Base-by-base conservation (phyloP, 371 early-diverging fungal species). In the Mucor irregularis region DNA sequence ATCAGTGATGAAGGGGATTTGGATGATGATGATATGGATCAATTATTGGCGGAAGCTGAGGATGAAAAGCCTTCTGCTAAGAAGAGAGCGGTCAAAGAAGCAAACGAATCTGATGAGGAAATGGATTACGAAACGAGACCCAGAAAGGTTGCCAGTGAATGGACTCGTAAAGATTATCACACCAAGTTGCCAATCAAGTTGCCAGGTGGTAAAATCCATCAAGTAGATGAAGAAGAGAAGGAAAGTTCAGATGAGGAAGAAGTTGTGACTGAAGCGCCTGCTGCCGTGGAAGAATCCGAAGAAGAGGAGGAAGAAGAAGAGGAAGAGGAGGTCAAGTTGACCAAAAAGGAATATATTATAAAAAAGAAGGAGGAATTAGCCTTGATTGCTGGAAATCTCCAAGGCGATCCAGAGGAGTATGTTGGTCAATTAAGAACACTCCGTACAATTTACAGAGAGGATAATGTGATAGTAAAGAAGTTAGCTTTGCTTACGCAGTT, bases 401-500 rank as follows among this genome's bases (percentile, higher is more conserved):
- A 91, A 56, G 89, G 87, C 46, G 83, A 91, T 57, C 95, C 95
- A 3, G 95, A 95, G 61, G 80, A 61, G 22, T 52, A 87, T 83
- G 73, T 87, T 44, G 71, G 66, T 8, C 68, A 75, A 38, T 74
- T 94, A 49, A 89, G 81, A 69, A 64, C 59, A 13, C 68, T 94
- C 44, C 82, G 88, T 33, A 45, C 72, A 0, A 80, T 90, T 53
- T 72, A 82, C 17, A 69, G 71, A 19, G 85, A 88, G 45, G 68
- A 73, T 3, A 78, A 83, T 53, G 61, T 68, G 11, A 79, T 71
- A n/a, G 71, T 90, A 45, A 74, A 78, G 45, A 88, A 90, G 50
- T 61, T 95, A 35, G 90, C 88, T 0, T 69, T 94, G 30, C 69
- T 96, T 39, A 90, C 95, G 4, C 93, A 92, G 64, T 73, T 95